Evolutionary conservation across 2,329 filamentous ascomycete genomes (phyloP), one percentile per base, ranked within the genome.

Genomic region (Phoma sp.): DNA sequence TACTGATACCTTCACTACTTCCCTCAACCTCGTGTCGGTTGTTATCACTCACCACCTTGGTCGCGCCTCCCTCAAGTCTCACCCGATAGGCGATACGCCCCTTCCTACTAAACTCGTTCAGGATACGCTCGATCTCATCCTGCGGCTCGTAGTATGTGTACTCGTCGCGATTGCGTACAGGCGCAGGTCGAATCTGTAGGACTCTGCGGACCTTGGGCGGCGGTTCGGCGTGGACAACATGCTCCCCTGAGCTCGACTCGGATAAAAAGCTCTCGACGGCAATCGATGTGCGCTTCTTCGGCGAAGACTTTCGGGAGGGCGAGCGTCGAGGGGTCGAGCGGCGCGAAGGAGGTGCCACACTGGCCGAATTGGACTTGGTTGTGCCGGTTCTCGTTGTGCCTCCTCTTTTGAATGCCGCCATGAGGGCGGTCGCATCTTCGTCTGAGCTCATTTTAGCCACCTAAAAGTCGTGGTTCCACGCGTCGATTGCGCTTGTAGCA

Each of bases 81-180:
- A 81, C 77, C 49, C 75, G 64, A 50, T 79, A 82, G 8, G 67
- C 54, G 30, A 78, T 64, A 14, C 73, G 70, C 4, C 73, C 71
- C 4, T 60, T 62, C 11, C 63, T 58, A 7, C 67, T 63, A 38
- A 64, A 62, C 57, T 79, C 75, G 14, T 70, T 64, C n/a, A 80
- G 13, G 1, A 82, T 71, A 9, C 66, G 65, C n/a, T 69, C 67
- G 1, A 81, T 75, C 13, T 67, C 61, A 23, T 73, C 65, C 18
- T 61, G 52, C 4, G 68, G 70, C 37, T 70, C 65, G 23, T 69
- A 69, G 43, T 68, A 71, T 4, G 47, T 67, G 40, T 76, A 78
- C 23, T 75, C 73, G 4, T 70, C 47, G 13, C 50, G 61, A 27
- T 72, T 64, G 2, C 47, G 55, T 3, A 67, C 60, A 0, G 68